Conservation (phyloP, 2,329 filamentous ascomycete species). For the Grosmannia huntii region DNA sequence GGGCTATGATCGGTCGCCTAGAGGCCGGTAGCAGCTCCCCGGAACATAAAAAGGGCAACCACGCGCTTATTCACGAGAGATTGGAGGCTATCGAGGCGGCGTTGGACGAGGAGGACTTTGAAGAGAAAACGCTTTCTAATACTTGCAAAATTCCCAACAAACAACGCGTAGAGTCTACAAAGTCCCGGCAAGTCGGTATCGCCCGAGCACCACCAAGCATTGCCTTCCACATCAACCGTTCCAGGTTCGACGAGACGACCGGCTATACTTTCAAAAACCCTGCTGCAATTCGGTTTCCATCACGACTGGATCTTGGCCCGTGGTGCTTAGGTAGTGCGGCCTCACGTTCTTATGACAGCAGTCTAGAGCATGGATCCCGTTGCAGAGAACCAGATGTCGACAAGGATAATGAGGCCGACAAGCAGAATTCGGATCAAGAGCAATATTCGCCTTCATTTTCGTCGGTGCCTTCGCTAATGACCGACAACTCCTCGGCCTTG, state of each 20-base stretch:
- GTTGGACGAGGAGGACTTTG: slow-evolving; percentile 68
- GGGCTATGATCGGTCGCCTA: slow-evolving; percentile 29
- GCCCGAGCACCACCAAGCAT: slow-evolving; percentile 70
- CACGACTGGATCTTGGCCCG: slow-evolving; percentile 59
- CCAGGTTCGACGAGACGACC: slow-evolving; percentile 75
- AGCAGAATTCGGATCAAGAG: not conserved
- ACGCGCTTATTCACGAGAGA: slow-evolving; percentile 39
- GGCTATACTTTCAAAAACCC: slow-evolving; percentile 74
- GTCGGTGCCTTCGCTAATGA: not conserved
- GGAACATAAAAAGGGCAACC: slow-evolving; percentile 14
- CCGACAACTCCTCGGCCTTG: not conserved
- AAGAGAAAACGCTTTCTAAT: slow-evolving; percentile 50
- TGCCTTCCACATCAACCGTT: slow-evolving; percentile 81
- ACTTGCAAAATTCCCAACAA: slow-evolving; percentile 55
- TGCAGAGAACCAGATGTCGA: not conserved
- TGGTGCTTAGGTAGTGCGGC: slow-evolving; percentile 65
- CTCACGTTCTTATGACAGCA: slow-evolving; percentile 11
- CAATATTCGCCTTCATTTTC: slow-evolving; percentile 1
- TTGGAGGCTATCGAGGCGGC: slow-evolving; percentile 56
- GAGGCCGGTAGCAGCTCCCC: slow-evolving; percentile 21
- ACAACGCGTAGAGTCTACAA: slow-evolving; percentile 62
- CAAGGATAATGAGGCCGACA: not conserved
- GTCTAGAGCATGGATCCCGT: slow-evolving; percentile 6
- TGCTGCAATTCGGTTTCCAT: slow-evolving; percentile 65
- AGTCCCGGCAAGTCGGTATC: slow-evolving; percentile 80